Evolutionary conservation across 352 stramenopile genomes (phyloP), one percentile per base, ranked within the genome.

Genomic region (Pythium chondricola): DNA sequence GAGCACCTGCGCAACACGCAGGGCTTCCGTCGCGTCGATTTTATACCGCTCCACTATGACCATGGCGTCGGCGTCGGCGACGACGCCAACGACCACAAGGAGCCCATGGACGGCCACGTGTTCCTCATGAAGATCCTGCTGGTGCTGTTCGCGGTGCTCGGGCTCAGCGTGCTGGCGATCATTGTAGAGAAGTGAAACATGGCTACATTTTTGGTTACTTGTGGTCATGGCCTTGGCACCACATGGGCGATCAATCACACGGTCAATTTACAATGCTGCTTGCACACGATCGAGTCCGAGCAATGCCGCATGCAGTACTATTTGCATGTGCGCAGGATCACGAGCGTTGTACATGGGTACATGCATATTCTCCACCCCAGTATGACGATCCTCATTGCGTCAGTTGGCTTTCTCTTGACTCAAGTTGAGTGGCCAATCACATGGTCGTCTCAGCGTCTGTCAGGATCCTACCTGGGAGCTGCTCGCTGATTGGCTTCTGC

Each of bases 1-100:
- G 83, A 93, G 62, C 80, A 92, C 40, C 44, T 92, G 43, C 80
- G 83, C 61, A 93, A 92, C 58, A 93, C 80, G 22, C 80, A 90
- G 47, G 80, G 80, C 25, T 93, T 89, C 48, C 78, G 74, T 32
- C 78, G 76, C 38, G 76, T 87, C 4, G 74, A 92, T 38, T 92
- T 92, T 32, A 89, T 92, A 42, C 83, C 83, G 32, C 49, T 93
- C 30, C 80, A 91, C 48, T 93, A 89, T 40, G 79, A 93, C 51
- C 74, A 83, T 44, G 72, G 69, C 27, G 72, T 86, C 2, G 78
- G 77, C 42, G 58, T 75, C 10, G 64, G 65, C n/a, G 35, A 62
- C 14, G 71, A 75, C n/a, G 65, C 69, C 14, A 60, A 69, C 10
- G 58, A 59, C 30, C 30, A 55, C 3, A 32, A 53, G 3, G 54